phyloP scores from a whole-genome alignment of 495 filamentous ascomycete genomes.

The Aspergillus avenaceus region DNA sequence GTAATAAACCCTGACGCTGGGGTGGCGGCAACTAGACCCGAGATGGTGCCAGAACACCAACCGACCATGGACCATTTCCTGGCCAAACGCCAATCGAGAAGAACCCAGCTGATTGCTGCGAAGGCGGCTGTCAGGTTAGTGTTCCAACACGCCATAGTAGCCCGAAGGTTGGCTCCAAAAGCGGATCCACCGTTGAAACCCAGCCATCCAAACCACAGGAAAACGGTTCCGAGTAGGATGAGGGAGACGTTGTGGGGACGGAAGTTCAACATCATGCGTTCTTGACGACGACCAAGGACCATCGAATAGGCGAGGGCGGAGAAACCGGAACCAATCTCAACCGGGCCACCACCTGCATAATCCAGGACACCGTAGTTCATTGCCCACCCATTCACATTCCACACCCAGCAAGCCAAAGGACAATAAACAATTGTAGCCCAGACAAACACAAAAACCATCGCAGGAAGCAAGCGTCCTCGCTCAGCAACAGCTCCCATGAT shows the following conservation, averaged over 20 bases:
- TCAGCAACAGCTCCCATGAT: constrained; percentile 90
- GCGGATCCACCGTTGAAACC: constrained; percentile 97
- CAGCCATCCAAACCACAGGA: constrained; percentile 98
- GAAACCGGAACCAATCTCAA: constrained; percentile 94
- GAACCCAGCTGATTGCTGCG: constrained; percentile 79
- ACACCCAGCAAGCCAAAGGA: constrained; percentile 91
- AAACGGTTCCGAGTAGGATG: constrained; percentile 89
- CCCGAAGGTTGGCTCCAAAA: constrained; percentile 95
- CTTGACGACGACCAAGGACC: constrained; percentile 93
- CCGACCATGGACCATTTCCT: constrained; percentile 99
- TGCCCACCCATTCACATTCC: constrained; percentile 92
- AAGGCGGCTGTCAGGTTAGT: constrained; percentile 89
- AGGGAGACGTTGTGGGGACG: constrained; percentile 97
- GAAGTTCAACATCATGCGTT: constrained; percentile 98
- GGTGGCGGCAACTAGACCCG: constrained; percentile 86
- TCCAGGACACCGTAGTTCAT: constrained; percentile 91
- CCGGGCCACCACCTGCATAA: constrained; percentile 94
- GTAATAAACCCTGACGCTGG: constrained; percentile 83
- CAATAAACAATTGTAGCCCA: constrained; percentile 99
- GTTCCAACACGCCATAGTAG: constrained; percentile 97
- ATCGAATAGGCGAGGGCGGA: constrained; percentile 91
- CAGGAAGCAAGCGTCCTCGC: constrained; percentile 88
- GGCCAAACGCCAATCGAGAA: constrained; percentile 92
- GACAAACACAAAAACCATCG: constrained; percentile 90
- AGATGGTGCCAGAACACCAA: constrained; percentile 94